Evolutionary conservation across 345 rosid species (phyloP).

Genomic region (Eucalyptus lansdowneana): DNA sequence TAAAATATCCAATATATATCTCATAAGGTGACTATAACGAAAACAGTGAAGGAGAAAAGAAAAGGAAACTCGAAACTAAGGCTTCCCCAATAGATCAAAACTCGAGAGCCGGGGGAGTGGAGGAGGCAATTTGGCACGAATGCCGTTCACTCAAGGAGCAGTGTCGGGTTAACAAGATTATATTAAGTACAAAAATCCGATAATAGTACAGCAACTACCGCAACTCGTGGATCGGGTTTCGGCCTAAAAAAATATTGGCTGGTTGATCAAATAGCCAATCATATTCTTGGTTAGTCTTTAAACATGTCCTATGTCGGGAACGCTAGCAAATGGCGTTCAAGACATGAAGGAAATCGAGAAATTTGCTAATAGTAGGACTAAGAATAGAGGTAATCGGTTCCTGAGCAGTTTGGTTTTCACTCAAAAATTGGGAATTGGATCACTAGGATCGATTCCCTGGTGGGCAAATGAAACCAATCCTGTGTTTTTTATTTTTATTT

Average conservation of each 20-base stretch:
- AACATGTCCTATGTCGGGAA: background rate
- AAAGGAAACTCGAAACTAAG: background rate
- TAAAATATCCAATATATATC: accelerated
- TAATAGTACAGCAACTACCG: background rate
- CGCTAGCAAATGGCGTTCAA: background rate
- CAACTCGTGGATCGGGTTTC: background rate
- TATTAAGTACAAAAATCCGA: background rate
- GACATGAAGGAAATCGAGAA: background rate
- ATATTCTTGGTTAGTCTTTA: background rate
- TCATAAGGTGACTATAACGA: background rate
- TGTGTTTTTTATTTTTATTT: too few relatives aligned
- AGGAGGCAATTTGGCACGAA: background rate
- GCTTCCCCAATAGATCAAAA: background rate
- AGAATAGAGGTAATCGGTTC: too few relatives aligned
- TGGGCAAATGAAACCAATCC: too few relatives aligned
- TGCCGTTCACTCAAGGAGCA: background rate
- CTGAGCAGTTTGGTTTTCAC: too few relatives aligned
- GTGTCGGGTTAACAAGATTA: background rate
- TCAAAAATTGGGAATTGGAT: too few relatives aligned
- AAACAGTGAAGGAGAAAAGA: background rate
- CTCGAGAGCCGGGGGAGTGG: background rate
- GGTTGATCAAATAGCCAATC: background rate
- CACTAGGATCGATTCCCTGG: accelerated
- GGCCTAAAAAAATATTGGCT: background rate
- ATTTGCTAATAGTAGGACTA: background rate